Evolutionary conservation across 331 rosid genomes (phyloP), one percentile per base, ranked within the genome.

Genomic region (Arachis monticola): DNA sequence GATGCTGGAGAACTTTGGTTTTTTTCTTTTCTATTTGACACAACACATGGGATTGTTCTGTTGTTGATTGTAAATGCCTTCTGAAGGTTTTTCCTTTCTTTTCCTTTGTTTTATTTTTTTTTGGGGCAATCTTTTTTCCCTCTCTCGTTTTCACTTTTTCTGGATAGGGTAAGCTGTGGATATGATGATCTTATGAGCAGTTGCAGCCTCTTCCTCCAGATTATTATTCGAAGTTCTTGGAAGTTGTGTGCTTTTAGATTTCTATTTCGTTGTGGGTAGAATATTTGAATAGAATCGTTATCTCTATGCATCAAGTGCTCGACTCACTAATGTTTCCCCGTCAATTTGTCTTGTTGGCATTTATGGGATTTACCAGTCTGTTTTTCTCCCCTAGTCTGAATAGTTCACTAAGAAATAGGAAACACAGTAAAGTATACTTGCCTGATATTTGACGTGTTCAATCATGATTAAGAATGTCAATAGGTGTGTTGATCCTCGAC

Each of bases 81-180:
- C 64, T 66, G 38, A 76, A 82, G 60, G 64, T 42, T n/a, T 44
- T 5, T 6, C 48, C 76, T n/a, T 51, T 13, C 14, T 51, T 13
- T 35, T 38, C 8, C 31, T 70, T 52, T 74, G 58, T 64, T 47
- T 51, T 61, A 45, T 8, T 5, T 45, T 5, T 52, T 10, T 35
- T 3, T 35, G 40, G 40, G 4, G 40, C 40, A 35, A 35, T 41
- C 51, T 40, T 62, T 48, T 64, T 71, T 2, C 27, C 50, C 41
- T 31, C 38, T n/a, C 22, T 3, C 57, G n/a, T 6, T 67, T 51
- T 38, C 2, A 52, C 10, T 11, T 35, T 32, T 48, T 68, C 42
- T 80, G 82, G 82, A 60, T 80, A 83, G 78, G 85, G 69, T 80
- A 80, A 77, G 83, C 83, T 60, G 59, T 77, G 85, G 89, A 70